Evolutionary conservation across 352 stramenopile genomes (phyloP).

Genomic region (Globisporangium middletonii): DNA sequence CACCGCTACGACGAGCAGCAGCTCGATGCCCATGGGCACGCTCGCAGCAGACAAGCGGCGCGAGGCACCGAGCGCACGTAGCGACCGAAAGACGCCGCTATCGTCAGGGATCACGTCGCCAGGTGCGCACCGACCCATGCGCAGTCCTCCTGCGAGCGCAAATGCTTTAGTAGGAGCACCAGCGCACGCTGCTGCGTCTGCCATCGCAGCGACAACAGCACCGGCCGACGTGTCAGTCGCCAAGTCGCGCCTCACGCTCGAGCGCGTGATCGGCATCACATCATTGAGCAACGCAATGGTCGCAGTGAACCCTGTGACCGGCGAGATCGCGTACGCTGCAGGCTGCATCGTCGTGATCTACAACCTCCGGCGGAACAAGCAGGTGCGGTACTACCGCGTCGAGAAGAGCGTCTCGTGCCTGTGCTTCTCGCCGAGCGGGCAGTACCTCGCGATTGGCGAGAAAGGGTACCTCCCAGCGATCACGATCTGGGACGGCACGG

Average conservation of each 20-base stretch:
- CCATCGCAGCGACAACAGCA: not conserved
- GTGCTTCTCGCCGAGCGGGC: slow-evolving; percentile 77
- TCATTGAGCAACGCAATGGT: slow-evolving; percentile 70
- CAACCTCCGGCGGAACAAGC: slow-evolving; percentile 79
- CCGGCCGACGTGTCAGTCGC: not conserved
- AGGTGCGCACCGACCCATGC: too few species aligned
- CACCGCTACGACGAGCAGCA: not conserved
- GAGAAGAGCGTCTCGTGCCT: slow-evolving; percentile 81
- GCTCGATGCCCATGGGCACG: slow-evolving; percentile 8
- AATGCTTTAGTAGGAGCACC: not conserved
- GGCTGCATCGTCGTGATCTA: slow-evolving; percentile 90
- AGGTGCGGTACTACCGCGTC: slow-evolving; percentile 85
- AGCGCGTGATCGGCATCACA: slow-evolving; percentile 77
- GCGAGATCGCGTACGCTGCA: slow-evolving; percentile 81
- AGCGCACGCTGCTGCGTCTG: slow-evolving; percentile 1
- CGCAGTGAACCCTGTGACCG: slow-evolving; percentile 65
- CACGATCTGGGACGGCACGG: slow-evolving; percentile 79
- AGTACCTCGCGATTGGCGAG: slow-evolving; percentile 85
- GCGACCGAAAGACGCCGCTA: too few species aligned
- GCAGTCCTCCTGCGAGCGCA: too few species aligned
- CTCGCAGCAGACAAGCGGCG: slow-evolving; percentile 6
- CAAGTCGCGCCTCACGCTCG: slow-evolving; percentile 59
- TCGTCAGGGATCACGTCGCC: too few species aligned
- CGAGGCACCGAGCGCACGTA: too few species aligned
- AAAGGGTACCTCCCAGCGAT: slow-evolving; percentile 80